Evolutionary conservation across 306 rosid genomes (phyloP), one percentile per base, ranked within the genome.

Genomic region (Begonia loranthoides): DNA sequence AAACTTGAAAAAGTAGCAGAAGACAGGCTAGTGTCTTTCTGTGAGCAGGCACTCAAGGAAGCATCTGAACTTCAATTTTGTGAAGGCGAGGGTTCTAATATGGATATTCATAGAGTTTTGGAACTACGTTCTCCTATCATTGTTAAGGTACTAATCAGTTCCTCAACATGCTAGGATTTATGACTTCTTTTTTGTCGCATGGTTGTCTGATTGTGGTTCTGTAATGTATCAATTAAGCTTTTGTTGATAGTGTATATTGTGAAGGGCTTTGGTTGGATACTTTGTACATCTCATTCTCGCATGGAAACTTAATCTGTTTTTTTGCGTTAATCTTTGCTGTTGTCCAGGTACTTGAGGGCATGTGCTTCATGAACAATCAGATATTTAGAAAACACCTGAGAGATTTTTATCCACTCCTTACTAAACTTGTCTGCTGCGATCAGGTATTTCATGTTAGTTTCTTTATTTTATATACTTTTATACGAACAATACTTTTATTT

Each of bases 361-460:
- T 92, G 99, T 67, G 93, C 74, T 75, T 54, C 63, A 92, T 92
- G 93, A 92, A 87, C 80, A 74, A 52, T 73, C 76, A 69, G 73
- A 75, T 92, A 62, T 92, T 92, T 78, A 75, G 79, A 73, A 83
- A 89, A 70, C 93, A 92, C 71, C 65, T 92, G 38, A 81, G 96
- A 62, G 93, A 92, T 54, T 73, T 92, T 67, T 92, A 92, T 69
- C 99, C 99, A 51, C 64, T 83, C 84, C 87, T 92, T 53, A 92
- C 96, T 34, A 87, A 76, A 60, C 96, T 92, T 58, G 84, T 92
- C 41, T 87, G 96, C 76, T 92, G 96, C 24, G 96, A 92, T 62
- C 99, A 92, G 96, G 99, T 92, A 74, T 58, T 65, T n/a, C n/a
- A n/a, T n/a, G n/a, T n/a, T n/a, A n/a, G n/a, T n/a, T n/a, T n/a